Base-by-base conservation (phyloP, 306 rosid species). In the Gastrolobium villosum region DNA sequence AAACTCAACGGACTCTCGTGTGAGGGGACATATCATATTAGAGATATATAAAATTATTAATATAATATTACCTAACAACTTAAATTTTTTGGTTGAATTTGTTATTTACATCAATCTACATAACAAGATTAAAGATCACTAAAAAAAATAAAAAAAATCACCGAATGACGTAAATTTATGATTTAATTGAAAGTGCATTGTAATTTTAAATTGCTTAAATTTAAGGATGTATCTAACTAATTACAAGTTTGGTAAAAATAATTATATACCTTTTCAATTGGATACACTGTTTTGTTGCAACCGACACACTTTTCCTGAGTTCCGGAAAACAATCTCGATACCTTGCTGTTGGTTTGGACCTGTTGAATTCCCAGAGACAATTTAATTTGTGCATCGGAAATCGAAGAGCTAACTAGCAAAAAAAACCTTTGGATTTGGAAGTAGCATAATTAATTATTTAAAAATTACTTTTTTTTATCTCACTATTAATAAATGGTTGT, bases 301-400 rank as follows among this genome's bases (percentile, higher is more conserved):
- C 87, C 84, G 79, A 91, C 87, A 84, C 98, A 95, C 84, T 95
- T 95, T 45, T 95, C 99, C 46, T 93, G 95, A 71, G 99, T 95
- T 57, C 98, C 98, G 28, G 89, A 85, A 85, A 95, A 95, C 79
- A 91, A 67, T 46, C 88, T 90, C 54, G 97, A 91, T 66, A 90
- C 81, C 79, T 78, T 95, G 86, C 90, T 93, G 72, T 82, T 87
- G 80, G 84, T 53, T 43, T 85, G 93, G 71, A 75, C 87, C 98
- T 94, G 90, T 11, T 61, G 20, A 80, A 37, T 80, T 82, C 32
- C 72, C 41, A 80, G 32, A 48, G 26, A 75, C 79, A 80, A 53
- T 20, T 56, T 36, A 80, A 11, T 31, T 8, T 50, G 6, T 13
- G 46, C 53, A 52, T 10, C 49, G 20, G 69, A 65, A 71, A 44